Conservation (phyloP, 2,329 filamentous ascomycete species). For the Calycina marina region DNA sequence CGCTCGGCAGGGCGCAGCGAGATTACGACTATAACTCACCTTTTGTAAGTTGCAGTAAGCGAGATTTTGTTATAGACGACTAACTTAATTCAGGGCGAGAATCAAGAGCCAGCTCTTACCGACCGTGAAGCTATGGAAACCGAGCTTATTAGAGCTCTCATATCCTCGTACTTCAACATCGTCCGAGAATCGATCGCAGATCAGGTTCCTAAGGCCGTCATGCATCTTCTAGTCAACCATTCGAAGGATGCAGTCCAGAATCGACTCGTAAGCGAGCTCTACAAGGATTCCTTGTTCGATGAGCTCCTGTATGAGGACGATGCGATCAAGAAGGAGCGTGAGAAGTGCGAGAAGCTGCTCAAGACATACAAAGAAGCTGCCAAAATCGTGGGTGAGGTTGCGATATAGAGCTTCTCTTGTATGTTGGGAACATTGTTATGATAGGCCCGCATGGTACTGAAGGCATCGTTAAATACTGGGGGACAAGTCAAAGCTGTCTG, state of each 20-base stretch:
- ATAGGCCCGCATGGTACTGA: too few species aligned
- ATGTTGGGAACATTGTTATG: too few species aligned
- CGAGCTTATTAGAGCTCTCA: conserved; percentile 88
- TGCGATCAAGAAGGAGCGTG: conserved; percentile 88
- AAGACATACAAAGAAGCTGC: conserved; percentile 94
- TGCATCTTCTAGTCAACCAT: conserved; percentile 97
- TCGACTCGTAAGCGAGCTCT: conserved; percentile 84
- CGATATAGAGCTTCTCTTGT: conserved; percentile 31
- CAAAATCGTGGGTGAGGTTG: conserved; percentile 97
- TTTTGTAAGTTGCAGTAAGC: conserved; percentile 28
- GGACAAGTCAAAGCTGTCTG: conserved; percentile 9
- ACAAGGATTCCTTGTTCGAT: conserved; percentile 80
- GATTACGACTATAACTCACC: conserved; percentile 28
- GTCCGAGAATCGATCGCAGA: conserved; percentile 97
- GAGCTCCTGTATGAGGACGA: conserved; percentile 96
- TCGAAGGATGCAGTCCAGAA: conserved; percentile 98
- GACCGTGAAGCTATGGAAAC: conserved; percentile 96
- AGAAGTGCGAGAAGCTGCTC: conserved; percentile 95
- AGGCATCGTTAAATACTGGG: conserved; percentile 7
- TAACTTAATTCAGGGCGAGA: conserved; percentile 31
- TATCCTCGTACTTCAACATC: conserved; percentile 98
- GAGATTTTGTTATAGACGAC: conserved; percentile 6
- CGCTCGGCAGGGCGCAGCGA: conserved; percentile 19
- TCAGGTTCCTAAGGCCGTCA: conserved; percentile 95
- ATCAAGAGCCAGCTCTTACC: conserved; percentile 73